Evolutionary conservation across 2,329 filamentous ascomycete genomes (phyloP), one percentile per base, ranked within the genome.

Genomic region (Pseudocercospora ulei): DNA sequence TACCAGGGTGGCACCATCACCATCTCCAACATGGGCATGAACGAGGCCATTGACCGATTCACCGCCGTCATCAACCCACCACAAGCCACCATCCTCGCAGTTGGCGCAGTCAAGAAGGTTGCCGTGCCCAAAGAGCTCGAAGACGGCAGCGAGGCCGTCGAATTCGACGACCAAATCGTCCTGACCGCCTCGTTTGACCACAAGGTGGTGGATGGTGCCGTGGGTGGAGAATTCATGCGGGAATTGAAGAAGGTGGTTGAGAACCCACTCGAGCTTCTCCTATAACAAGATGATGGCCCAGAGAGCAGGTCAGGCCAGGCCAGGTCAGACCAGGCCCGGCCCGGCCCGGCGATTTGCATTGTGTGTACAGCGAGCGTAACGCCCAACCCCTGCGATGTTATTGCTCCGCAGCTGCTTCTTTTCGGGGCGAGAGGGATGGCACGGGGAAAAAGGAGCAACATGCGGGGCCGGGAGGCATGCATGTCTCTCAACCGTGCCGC

Each of bases 1-100:
- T 98, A 93, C 78, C 88, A 95, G 73, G 90, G 90, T 40, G 90
- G 90, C 63, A 93, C 85, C 63, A 94, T 98, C 69, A 95, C 88
- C 65, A 96, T 98, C 68, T 93, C 84, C 70, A 98, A 98, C 78
- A 93, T 98, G 90, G 90, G 90, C 66, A 98, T 98, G 90, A 98
- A 98, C 76, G 61, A 79, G 31, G 88, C 90, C 35, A 80, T 98
- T 48, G 87, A 96, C 68, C 78, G 87, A 63, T 98, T 98, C 70
- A 96, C 90, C 36, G 90, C 90, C 53, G 82, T 98, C 60, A 94
- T 98, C 75, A 98, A 98, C 77, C 90, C 92, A 52, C 90, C 90
- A 38, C 92, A 98, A 71, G 83, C 90, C 38, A 82, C 78, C 60
- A 98, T 98, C 63, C 74, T 98, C 49, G 88, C 90, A 39, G 83